Base-by-base conservation (phyloP, 257 asterid species). In the Schizonepeta tenuifolia region DNA sequence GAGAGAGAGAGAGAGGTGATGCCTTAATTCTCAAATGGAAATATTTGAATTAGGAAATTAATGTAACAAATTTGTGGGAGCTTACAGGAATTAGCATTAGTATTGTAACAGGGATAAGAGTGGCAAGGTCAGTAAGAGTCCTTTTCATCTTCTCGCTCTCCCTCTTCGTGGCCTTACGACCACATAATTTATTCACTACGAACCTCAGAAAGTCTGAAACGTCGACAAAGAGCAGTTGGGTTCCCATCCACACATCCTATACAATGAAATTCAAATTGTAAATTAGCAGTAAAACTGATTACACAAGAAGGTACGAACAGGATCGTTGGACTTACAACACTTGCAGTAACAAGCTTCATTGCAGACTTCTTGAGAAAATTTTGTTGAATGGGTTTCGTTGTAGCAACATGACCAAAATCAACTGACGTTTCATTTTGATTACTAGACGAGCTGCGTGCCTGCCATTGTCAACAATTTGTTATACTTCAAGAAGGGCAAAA, bases 51-150 rank as follows among this genome's bases (percentile, higher is more conserved):
- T 31, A 4, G 36, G 36, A 31, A 31, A 31, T 31, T 31, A 5
- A 31, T 2, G 36, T 31, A 31, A 31, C 36, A 31, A 31, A 31
- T 31, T 6, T 31, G 44, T 5, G 44, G 7, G 55, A 35, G 78
- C 87, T 90, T 84, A 91, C 97, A 12, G 97, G 97, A 46, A 91
- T 71, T 69, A 91, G 81, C 95, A 91, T 91, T 41, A 91, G 81
- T 78, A 91, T 85, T 26, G 90, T 83, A 7, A 91, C 80, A 65
- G 97, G 96, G 66, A 91, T 76, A 72, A 91, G 94, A 9, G 90
- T 79, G 22, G 88, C 86, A 57, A 87, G 72, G 61, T 91, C 97
- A 7, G 69, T 70, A 14, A 83, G 53, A 10, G 96, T 87, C 79
- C 80, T 75, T 72, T 77, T 71, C 74, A 89, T 86, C 78, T 91